phyloP scores from a whole-genome alignment of 768 basidiomycete species.

The Cyclocybe cylindracea region DNA sequence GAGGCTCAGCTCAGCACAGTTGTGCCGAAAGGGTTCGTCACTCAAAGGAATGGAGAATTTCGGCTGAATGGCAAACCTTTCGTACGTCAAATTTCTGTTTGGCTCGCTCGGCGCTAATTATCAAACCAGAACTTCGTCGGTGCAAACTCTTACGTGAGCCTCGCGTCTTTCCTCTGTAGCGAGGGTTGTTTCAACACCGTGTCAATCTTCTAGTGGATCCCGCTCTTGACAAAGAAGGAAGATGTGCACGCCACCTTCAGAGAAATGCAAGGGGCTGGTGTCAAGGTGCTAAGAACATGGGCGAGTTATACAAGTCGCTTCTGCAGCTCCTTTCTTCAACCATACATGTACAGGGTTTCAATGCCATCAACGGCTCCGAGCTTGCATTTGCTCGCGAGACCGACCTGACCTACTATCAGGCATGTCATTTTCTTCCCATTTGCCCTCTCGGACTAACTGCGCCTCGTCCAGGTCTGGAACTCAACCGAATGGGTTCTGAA shows the following conservation, averaged over 20 bases:
- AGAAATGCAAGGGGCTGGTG: conserved; percentile 46
- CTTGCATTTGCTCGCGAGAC: conserved; percentile 41
- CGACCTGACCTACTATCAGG: conserved; percentile 53
- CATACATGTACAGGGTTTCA: conserved; percentile 35
- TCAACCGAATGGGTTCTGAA: conserved; percentile 49
- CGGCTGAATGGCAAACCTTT: conserved; percentile 53
- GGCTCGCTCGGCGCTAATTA: neutral
- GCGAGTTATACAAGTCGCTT: conserved; percentile 20
- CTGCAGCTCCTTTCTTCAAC: neutral
- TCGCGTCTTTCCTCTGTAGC: neutral
- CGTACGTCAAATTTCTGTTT: conserved; percentile 26
- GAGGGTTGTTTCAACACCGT: neutral
- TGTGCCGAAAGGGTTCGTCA: conserved; percentile 42
- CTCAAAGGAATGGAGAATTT: conserved; percentile 41
- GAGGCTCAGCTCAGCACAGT: conserved; percentile 5
- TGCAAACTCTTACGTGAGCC: conserved; percentile 52
- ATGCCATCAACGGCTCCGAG: conserved; percentile 46
- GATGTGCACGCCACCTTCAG: conserved; percentile 53
- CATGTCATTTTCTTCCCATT: conserved; percentile 7
- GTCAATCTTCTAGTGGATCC: conserved; percentile 45
- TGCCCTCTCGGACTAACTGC: too few relatives aligned
- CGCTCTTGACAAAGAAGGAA: conserved; percentile 43
- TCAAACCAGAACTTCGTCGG: conserved; percentile 45
- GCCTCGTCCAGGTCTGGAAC: conserved; percentile 45
- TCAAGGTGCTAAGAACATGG: conserved; percentile 59